Percentiles rank a stretch among this genome's conserved stretches.
These are phyloP conservation scores for Sporobolomyces phaffii DNA, from an alignment of 768 basidiomycete species.

Conservation along the genomic window DNA sequence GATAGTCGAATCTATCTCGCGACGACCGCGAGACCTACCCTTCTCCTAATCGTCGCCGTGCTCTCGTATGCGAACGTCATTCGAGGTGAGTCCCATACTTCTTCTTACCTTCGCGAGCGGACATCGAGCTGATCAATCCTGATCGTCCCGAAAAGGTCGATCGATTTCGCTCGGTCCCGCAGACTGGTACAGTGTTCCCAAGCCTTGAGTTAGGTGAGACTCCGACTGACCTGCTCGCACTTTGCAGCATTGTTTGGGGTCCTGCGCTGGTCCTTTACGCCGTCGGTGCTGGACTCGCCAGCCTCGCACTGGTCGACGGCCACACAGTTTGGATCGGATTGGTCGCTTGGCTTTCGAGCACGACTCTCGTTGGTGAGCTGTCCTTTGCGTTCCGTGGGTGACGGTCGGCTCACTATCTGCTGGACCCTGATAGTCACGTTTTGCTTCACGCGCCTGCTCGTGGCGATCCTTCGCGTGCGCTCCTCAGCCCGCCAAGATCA, in stretches of 20 bases:
- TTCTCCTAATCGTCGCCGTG: constrained; percentile 21
- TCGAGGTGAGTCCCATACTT: background rate
- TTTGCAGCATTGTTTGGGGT: constrained; percentile 32
- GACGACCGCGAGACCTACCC: constrained; percentile 19
- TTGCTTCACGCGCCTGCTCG: constrained; percentile 42
- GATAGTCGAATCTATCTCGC: constrained; percentile 23
- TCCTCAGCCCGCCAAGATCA: background rate
- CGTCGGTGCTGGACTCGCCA: constrained; percentile 22
- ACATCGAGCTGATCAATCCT: background rate
- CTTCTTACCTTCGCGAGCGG: background rate
- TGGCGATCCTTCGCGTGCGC: constrained; percentile 42
- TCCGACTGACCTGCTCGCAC: too few relatives aligned
- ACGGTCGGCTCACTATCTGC: constrained; percentile 1
- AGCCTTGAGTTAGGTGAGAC: background rate
- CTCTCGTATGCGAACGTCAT: constrained; percentile 30
- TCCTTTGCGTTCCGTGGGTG: too few relatives aligned
- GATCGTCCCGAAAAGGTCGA: background rate
- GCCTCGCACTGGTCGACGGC: background rate
- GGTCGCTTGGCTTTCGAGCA: constrained; percentile 11
- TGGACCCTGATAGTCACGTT: constrained; percentile 17
- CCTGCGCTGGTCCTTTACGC: constrained; percentile 14
- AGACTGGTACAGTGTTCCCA: constrained; percentile 7
- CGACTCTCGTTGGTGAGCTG: constrained; percentile 7
- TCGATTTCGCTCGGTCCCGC: constrained; percentile 19
- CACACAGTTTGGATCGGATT: constrained; percentile 18